These are phyloP conservation scores for Umbellularia californica DNA, from an alignment of 164 flowering plant genomes.

Conservation along the genomic window DNA sequence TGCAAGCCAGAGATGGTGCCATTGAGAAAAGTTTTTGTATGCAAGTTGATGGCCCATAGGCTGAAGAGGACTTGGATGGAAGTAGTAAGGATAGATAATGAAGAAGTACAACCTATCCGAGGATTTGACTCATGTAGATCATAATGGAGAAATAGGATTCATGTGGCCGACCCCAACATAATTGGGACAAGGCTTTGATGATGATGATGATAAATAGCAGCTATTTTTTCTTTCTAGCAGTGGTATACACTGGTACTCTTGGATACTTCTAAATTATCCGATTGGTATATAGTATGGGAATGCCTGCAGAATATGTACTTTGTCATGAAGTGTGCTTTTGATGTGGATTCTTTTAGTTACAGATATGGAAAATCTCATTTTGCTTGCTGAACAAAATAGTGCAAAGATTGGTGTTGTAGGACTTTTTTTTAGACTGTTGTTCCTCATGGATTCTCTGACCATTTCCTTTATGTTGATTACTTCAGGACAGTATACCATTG, in stretches of 20 bases:
- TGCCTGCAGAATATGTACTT: not conserved
- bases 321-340: too few species aligned
- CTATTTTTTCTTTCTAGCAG: not conserved
- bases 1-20: too few species aligned
- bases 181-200: too few species aligned
- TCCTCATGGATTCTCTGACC: not conserved
- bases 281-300: not conserved
- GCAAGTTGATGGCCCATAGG: too few species aligned
- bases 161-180: too few species aligned
- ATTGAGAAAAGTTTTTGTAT: too few species aligned
- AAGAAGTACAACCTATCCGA: too few species aligned
- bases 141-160: too few species aligned
- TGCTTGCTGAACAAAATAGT: not conserved
- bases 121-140: too few species aligned
- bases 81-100: too few species aligned
- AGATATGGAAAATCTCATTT: not conserved
- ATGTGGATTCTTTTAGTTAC: not conserved
- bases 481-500: constrained; percentile 89
- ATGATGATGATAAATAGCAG: not conserved
- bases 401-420: not conserved
- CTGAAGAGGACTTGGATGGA: too few species aligned
- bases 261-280: not conserved
- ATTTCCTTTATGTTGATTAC: not conserved
- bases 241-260: not conserved
- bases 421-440: not conserved